Conservation (phyloP, 2,329 filamentous ascomycete species). For the Paecilomyces fulvus region DNA sequence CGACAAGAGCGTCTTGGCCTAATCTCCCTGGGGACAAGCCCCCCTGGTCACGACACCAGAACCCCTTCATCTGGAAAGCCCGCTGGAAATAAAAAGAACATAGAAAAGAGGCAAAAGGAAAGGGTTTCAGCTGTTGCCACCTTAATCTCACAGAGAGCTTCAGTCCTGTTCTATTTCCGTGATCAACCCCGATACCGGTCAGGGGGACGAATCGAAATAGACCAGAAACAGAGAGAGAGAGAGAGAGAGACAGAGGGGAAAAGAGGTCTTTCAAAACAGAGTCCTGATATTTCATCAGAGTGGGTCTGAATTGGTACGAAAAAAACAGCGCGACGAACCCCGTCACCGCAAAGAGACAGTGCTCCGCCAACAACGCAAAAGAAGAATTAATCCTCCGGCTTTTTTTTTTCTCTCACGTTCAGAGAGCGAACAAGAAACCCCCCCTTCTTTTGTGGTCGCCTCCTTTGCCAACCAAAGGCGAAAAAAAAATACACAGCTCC, state of each 20-base stretch:
- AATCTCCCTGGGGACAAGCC: not conserved
- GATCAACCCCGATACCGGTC: not conserved
- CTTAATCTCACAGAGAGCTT: not conserved
- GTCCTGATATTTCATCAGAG: slow-evolving; percentile 7
- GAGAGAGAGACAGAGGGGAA: too few relatives aligned
- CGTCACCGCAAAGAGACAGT: slow-evolving; percentile 9
- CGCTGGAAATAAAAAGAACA: slow-evolving; percentile 2
- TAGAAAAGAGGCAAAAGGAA: slow-evolving; percentile 5
- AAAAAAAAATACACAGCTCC: slow-evolving; percentile 19
- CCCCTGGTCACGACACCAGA: slow-evolving; percentile 9
- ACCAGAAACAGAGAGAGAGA: not conserved
- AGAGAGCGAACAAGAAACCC: not conserved
- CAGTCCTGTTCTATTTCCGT: not conserved
- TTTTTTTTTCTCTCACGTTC: not conserved
- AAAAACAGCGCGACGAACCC: slow-evolving; percentile 4
- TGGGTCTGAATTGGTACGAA: slow-evolving; percentile 6
- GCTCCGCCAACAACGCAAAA: slow-evolving; percentile 5
- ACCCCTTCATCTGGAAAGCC: slow-evolving; percentile 3
- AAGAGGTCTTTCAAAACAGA: slow-evolving; percentile 2
- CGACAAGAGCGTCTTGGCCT: not conserved
- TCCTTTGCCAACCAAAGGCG: slow-evolving; percentile 4
- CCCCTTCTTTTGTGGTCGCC: slow-evolving; percentile 3
- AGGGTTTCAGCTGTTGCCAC: slow-evolving; percentile 13
- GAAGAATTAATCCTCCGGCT: slow-evolving; percentile 2
- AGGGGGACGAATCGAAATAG: slow-evolving; percentile 1